Evolutionary conservation across 495 filamentous ascomycete species (phyloP), one percentile per base, ranked within the genome.

Genomic region (Hyaloscypha hepaticicola): DNA sequence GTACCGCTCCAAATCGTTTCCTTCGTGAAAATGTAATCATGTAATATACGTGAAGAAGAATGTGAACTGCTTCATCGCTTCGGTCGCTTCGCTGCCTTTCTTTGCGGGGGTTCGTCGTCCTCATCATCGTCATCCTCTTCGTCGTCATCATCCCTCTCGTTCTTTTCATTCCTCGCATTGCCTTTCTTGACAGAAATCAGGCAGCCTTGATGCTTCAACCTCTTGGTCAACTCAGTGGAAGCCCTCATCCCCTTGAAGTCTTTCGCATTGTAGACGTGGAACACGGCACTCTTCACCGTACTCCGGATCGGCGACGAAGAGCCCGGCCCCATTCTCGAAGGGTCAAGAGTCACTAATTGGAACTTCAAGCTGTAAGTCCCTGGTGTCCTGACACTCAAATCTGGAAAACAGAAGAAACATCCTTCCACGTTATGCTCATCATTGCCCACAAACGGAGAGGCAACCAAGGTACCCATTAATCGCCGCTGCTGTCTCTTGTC

Each of bases 201-300:
- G 66, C 88, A 89, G 28, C 89, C 89, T 76, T 92, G 89, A 68
- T 85, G 78, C 73, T 90, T 90, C 59, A 92, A 75, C 29, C 82
- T 78, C 73, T 88, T 88, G 27, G 89, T 90, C 33, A 92, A 72
- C 25, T 80, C 75, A 26, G 87, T 90, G 72, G 86, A 89, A 0
- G 88, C 86, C 60, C 86, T 80, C 95, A 98, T 97, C 8, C 95
- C 94, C 0, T 92, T 91, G 67, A 98, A 98, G 74, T 97, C 94
- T 73, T 97, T 97, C n/a, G 94, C 92, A 22, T 91, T 92, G 74
- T 88, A 97, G 24, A 97, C 95, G 25, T 88, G 87, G 72, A 98
- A 97, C 9, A 86, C 78, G 49, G 91, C 87, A 65, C 89, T 93
- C 83, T 90, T 87, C 19, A 82, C 83, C 31, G 85, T 80, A 0